Conservation (phyloP, 192 early-diverging fungal genomes). For the Funneliformis mosseae region DNA sequence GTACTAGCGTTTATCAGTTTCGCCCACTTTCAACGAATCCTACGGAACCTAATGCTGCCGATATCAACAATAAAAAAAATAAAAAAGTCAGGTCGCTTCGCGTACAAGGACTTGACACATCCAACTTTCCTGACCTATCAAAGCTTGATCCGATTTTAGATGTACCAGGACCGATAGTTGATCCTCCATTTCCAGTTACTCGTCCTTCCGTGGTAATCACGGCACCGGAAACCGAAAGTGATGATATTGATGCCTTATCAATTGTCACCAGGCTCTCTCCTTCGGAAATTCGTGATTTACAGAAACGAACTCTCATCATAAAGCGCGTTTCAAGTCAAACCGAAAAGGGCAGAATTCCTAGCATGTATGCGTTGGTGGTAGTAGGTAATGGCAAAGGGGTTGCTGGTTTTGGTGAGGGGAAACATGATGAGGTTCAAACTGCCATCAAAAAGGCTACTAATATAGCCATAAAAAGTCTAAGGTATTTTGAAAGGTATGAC, state of each 20-base stretch:
- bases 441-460: slow-evolving; percentile 89
- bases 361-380: slow-evolving; percentile 89
- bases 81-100: not conserved
- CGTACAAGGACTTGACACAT: not conserved
- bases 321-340: slow-evolving; percentile 81
- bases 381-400: slow-evolving; percentile 92
- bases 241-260: slow-evolving; percentile 29
- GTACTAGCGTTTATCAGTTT: not conserved
- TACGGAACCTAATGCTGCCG: no score
- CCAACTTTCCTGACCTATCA: not conserved
- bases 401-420: slow-evolving; percentile 93
- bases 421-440: slow-evolving; percentile 71
- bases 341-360: slow-evolving; percentile 75
- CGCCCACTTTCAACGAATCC: not conserved
- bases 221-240: slow-evolving; percentile 4
- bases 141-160: slow-evolving; percentile 31
- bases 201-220: not conserved
- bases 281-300: slow-evolving; percentile 57
- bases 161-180: not conserved
- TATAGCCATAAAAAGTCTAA: slow-evolving; percentile 87
- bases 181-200: slow-evolving; percentile 6
- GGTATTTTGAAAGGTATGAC: slow-evolving; percentile 84
- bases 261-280: slow-evolving; percentile 45
- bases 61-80: not conserved
- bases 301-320: slow-evolving; percentile 72